A percentile compares a stretch with the other conserved stretches of the same genome.
Evolutionary conservation across 306 rosid species (phyloP).

Genomic region (Quercus engelmannii): DNA sequence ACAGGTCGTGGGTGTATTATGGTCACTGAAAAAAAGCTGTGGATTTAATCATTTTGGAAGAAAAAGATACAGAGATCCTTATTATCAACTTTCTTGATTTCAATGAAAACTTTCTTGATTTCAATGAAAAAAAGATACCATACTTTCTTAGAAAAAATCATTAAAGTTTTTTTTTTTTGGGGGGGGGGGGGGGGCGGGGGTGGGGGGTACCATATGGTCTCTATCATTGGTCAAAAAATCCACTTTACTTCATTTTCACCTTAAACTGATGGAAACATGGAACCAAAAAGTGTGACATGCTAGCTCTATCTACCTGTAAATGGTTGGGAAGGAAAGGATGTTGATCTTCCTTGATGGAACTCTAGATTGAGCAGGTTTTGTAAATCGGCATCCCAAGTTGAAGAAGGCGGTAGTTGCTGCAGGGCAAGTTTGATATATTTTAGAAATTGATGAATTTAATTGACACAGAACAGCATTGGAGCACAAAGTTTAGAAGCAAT

Average conservation of each 20-base stretch:
- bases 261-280: slow-evolving; percentile 25
- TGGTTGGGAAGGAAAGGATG: slow-evolving; percentile 54
- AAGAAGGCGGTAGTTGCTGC: slow-evolving; percentile 59
- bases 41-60: slow-evolving; percentile 5
- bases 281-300: slow-evolving; percentile 18
- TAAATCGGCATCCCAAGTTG: slow-evolving; percentile 61
- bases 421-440: background rate
- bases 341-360: slow-evolving; percentile 53
- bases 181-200: no score
- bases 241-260: slow-evolving; percentile 23
- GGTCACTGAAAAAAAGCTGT: slow-evolving; percentile 7
- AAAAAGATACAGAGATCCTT: slow-evolving; percentile 17
- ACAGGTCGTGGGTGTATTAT: slow-evolving; percentile 13
- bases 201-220: slow-evolving; percentile 25
- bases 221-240: slow-evolving; percentile 18
- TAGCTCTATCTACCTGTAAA: slow-evolving; percentile 52
- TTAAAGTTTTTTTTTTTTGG: background rate
- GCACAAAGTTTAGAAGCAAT: slow-evolving; percentile 12
- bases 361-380: slow-evolving; percentile 47
- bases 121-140: slow-evolving; percentile 17
- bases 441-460: slow-evolving; percentile 1
- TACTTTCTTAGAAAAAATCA: slow-evolving; percentile 23
- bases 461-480: background rate
- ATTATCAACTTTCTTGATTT: slow-evolving; percentile 1
- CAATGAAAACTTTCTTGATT: slow-evolving; percentile 12